Evolutionary conservation across 176 grass and related monocot species (phyloP).

Genomic region (Zoysia japonica): DNA sequence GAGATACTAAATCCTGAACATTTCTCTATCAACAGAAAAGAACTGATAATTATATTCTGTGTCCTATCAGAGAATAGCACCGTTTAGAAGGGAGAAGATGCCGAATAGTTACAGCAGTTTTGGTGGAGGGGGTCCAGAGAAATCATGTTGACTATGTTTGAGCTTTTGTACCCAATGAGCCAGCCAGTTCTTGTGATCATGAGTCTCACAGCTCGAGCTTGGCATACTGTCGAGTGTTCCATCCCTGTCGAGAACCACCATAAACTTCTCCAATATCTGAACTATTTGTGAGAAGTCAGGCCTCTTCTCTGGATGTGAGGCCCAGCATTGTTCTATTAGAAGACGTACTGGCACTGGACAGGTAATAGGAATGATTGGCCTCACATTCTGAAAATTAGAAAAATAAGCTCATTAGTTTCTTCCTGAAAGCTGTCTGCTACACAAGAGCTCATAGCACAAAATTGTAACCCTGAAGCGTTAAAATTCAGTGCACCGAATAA

Average conservation of each 20-base stretch:
- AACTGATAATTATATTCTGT: slow-evolving; percentile 35
- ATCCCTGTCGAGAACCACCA: slow-evolving; percentile 54
- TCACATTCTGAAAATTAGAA: slow-evolving; percentile 74
- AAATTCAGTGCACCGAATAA: slow-evolving; percentile 7
- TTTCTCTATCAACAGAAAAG: slow-evolving; percentile 8
- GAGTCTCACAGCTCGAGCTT: slow-evolving; percentile 47
- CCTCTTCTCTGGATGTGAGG: slow-evolving; percentile 67
- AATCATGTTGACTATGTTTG: slow-evolving; percentile 56
- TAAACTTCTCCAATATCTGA: slow-evolving; percentile 81
- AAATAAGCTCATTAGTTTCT: slow-evolving; percentile 14
- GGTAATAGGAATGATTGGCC: slow-evolving; percentile 63
- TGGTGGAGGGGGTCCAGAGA: slow-evolving; percentile 41
- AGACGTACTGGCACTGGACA: slow-evolving; percentile 64
- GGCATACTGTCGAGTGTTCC: slow-evolving; percentile 66
- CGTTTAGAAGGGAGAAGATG: slow-evolving; percentile 15
- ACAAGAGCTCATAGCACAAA: not conserved
- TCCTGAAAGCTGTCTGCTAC: not conserved
- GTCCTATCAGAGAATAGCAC: slow-evolving; percentile 31
- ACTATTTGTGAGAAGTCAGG: slow-evolving; percentile 87
- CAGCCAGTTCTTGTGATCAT: slow-evolving; percentile 76
- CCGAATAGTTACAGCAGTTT: slow-evolving; percentile 57
- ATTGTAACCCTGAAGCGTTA: slow-evolving; percentile 13
- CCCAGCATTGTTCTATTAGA: slow-evolving; percentile 90
- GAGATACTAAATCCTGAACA: not conserved
- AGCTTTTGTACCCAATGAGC: slow-evolving; percentile 67